phyloP scores from a whole-genome alignment of 2,329 filamentous ascomycete species.

The Cladosporium cucumerinum region DNA sequence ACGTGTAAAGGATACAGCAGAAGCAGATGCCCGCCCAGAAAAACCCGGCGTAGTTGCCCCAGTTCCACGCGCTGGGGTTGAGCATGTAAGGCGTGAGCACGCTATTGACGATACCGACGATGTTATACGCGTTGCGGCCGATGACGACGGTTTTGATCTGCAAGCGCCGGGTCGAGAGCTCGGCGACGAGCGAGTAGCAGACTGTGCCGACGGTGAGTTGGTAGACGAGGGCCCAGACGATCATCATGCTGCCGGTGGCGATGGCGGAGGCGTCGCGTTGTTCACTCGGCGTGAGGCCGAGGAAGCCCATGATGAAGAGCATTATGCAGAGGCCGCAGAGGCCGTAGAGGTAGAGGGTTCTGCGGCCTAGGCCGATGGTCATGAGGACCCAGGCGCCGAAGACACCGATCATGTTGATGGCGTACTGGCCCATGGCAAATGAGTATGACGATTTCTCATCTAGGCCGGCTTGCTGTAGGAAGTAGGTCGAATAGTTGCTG shows the following conservation, averaged over 20 bases:
- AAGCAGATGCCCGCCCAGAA: slow-evolving; percentile 84
- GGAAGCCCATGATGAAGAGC: slow-evolving; percentile 80
- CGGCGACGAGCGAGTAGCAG: slow-evolving; percentile 82
- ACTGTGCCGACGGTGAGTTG: slow-evolving; percentile 86
- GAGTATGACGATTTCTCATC: slow-evolving; percentile 42
- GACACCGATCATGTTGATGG: slow-evolving; percentile 74
- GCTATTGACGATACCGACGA: slow-evolving; percentile 76
- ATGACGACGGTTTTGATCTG: slow-evolving; percentile 91
- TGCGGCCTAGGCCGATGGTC: slow-evolving; percentile 69
- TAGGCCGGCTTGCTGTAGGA: slow-evolving; percentile 48
- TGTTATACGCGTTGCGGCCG: slow-evolving; percentile 71
- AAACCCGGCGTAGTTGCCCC: slow-evolving; percentile 82
- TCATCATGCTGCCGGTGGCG: slow-evolving; percentile 81
- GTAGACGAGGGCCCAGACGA: slow-evolving; percentile 77
- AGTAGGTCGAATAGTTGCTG: slow-evolving; percentile 49
- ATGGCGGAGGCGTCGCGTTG: slow-evolving; percentile 62
- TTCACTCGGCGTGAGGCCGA: slow-evolving; percentile 65
- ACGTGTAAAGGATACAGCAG: slow-evolving; percentile 75
- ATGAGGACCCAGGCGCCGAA: slow-evolving; percentile 80
- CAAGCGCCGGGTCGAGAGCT: slow-evolving; percentile 76
- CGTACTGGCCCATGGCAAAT: slow-evolving; percentile 56
- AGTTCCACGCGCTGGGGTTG: slow-evolving; percentile 82
- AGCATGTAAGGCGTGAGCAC: slow-evolving; percentile 91
- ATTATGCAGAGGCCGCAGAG: slow-evolving; percentile 70
- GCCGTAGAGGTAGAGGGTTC: slow-evolving; percentile 72